Conservation (phyloP, 2,329 filamentous ascomycete genomes). For the Xylaria multiplex region DNA sequence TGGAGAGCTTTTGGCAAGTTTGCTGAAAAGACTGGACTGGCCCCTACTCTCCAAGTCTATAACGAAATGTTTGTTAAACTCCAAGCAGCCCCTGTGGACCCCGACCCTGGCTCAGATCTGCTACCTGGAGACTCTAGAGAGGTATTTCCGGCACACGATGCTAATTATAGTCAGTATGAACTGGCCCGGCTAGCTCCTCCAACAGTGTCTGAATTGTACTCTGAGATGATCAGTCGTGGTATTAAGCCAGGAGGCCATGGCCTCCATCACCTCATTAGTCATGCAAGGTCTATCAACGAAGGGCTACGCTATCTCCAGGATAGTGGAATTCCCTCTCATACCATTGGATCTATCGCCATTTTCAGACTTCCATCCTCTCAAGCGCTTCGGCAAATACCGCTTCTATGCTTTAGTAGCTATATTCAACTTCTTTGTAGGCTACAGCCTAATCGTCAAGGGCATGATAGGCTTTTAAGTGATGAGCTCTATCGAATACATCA, state of each 20-base stretch:
- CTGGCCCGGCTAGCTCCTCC: constrained; percentile 71
- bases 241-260: constrained; percentile 61
- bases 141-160: constrained; percentile 62
- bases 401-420: constrained; percentile 60
- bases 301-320: constrained; percentile 63
- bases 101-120: constrained; percentile 43
- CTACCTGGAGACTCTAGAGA: constrained; percentile 71
- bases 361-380: constrained; percentile 37
- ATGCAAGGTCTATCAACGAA: constrained; percentile 59
- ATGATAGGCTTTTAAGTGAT: constrained; percentile 37
- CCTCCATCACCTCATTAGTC: constrained; percentile 65
- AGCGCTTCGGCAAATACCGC: constrained; percentile 47
- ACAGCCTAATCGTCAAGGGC: constrained; percentile 45
- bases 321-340: constrained; percentile 48
- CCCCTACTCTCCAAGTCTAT: constrained; percentile 62
- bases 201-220: constrained; percentile 65
- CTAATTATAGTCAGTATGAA: constrained; percentile 72
- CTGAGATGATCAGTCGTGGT: constrained; percentile 63
- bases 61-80: constrained; percentile 70
- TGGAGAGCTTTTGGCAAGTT: constrained; percentile 55
- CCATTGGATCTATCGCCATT: constrained; percentile 38
- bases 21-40: constrained; percentile 30
- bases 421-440: constrained; percentile 61
- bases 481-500: constrained; percentile 47
- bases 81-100: constrained; percentile 48